Percentiles rank a stretch among this genome's conserved stretches.
Evolutionary conservation across 805 yeast species (phyloP).

Genomic region (Vanderwaltozyma yarrowii): DNA sequence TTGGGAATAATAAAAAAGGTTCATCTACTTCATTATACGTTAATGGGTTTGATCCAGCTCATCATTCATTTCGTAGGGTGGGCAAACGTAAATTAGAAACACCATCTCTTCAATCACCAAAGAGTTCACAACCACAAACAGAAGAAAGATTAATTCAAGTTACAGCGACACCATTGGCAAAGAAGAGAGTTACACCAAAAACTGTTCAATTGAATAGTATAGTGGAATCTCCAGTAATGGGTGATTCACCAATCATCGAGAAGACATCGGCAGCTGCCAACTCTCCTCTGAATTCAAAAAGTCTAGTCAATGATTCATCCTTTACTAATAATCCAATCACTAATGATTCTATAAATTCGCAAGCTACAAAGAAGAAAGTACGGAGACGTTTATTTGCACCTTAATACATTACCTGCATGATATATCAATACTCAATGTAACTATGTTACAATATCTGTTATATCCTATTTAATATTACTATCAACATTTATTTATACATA

Average conservation of each 20-base stretch:
- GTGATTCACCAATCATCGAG: no score
- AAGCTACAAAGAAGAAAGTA: slow-evolving; percentile 15
- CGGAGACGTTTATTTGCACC: slow-evolving; percentile 32
- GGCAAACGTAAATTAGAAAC: slow-evolving; percentile 12
- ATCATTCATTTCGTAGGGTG: slow-evolving; percentile 22
- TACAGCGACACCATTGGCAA: slow-evolving; percentile 23
- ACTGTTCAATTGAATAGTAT: slow-evolving; percentile 10
- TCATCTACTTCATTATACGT: not conserved
- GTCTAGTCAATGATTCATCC: no score
- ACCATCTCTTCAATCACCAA: not conserved
- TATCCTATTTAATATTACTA: not conserved
- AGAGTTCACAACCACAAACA: not conserved
- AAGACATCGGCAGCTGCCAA: no score
- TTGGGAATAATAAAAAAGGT: not conserved
- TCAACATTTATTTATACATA: no score
- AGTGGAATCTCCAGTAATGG: slow-evolving; percentile 20
- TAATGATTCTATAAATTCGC: no score
- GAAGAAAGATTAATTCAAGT: slow-evolving; percentile 14
- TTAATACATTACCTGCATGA: slow-evolving; percentile 26
- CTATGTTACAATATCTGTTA: not conserved
- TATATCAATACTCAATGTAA: not conserved
- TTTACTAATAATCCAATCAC: no score
- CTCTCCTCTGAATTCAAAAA: no score
- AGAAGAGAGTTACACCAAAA: slow-evolving; percentile 11
- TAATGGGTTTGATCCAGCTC: not conserved